Percentiles rank a stretch among this genome's conserved stretches.
These are phyloP conservation scores for Coniella lustricola DNA, from an alignment of 2,329 filamentous ascomycete genomes.

Conservation along the genomic window DNA sequence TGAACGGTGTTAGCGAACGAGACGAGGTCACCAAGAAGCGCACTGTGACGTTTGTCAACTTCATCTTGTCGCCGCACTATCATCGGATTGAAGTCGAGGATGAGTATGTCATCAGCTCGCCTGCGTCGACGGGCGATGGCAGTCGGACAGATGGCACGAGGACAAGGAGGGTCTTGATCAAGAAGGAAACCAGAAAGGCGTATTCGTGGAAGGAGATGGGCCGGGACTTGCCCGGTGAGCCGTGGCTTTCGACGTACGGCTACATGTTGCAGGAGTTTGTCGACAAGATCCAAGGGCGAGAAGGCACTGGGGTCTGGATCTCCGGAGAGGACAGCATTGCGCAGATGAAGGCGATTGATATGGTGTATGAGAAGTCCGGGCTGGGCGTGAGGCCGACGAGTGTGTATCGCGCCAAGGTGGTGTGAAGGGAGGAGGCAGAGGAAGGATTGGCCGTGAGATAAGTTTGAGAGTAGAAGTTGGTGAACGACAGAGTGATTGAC, in stretches of 20 bases:
- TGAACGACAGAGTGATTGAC: too few species aligned
- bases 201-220: conserved; percentile 30
- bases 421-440: too few species aligned
- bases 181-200: conserved; percentile 24
- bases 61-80: conserved; percentile 22
- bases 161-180: conserved; percentile 22
- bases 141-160: conserved; percentile 12
- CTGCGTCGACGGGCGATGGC: conserved; percentile 6
- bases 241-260: conserved; percentile 37
- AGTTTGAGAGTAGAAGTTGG: too few species aligned
- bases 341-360: conserved; percentile 40
- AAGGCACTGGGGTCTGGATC: conserved; percentile 33
- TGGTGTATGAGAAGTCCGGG: conserved; percentile 34
- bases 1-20: conserved; percentile 13
- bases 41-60: conserved; percentile 24
- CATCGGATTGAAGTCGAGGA: conserved; percentile 33
- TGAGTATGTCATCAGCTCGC: conserved; percentile 26
- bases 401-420: neutral
- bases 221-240: conserved; percentile 24
- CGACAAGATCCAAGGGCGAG: conserved; percentile 32
- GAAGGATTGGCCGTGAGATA: too few species aligned
- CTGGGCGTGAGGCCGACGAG: conserved; percentile 18
- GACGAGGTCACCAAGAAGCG: conserved; percentile 23
- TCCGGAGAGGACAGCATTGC: conserved; percentile 33
- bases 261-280: conserved; percentile 44